These are phyloP conservation scores for Beauveria varroae DNA, from an alignment of 2,329 filamentous ascomycete species.

Conservation along the genomic window DNA sequence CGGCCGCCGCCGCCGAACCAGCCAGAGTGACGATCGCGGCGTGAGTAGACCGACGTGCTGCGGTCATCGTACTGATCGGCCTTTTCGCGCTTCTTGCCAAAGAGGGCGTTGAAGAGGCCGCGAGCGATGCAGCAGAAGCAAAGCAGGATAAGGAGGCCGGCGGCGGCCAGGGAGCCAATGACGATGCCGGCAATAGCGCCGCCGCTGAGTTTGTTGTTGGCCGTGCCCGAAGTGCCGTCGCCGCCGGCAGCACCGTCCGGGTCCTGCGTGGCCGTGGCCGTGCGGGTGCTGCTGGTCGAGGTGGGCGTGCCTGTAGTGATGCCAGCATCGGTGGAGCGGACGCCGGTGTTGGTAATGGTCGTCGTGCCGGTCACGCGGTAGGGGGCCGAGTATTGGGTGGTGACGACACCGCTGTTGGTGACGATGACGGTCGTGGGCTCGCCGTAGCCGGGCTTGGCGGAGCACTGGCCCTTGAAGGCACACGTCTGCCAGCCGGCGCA, in stretches of 20 bases:
- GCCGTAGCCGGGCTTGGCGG: constrained; percentile 41
- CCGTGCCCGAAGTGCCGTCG: constrained; percentile 29
- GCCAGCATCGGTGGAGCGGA: constrained; percentile 38
- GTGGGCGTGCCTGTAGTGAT: constrained; percentile 38
- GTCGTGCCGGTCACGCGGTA: constrained; percentile 48
- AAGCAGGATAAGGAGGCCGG: constrained; percentile 59
- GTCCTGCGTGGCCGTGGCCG: constrained; percentile 34
- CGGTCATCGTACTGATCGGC: constrained; percentile 59
- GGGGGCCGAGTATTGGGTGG: constrained; percentile 45
- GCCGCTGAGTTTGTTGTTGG: constrained; percentile 47
- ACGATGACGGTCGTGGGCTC: constrained; percentile 34
- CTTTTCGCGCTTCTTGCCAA: constrained; percentile 50
- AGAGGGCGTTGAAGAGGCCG: constrained; percentile 54
- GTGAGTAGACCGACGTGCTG: constrained; percentile 39
- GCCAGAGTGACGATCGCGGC: constrained; percentile 46
- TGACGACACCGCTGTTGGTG: constrained; percentile 39
- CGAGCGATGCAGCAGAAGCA: constrained; percentile 68
- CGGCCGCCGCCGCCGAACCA: constrained; percentile 46
- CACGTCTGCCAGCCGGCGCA: constrained; percentile 66
- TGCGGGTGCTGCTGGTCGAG: constrained; percentile 28
- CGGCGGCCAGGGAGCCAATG: constrained; percentile 61
- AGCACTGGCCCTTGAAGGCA: constrained; percentile 49
- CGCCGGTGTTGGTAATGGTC: constrained; percentile 45
- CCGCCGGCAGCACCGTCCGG: constrained; percentile 22
- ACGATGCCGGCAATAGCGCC: constrained; percentile 78